A percentile compares a stretch with the other conserved stretches of the same genome.
These are phyloP conservation scores for Colletotrichum echinochloae DNA, from an alignment of 2,329 filamentous ascomycete genomes.

Conservation along the genomic window DNA sequence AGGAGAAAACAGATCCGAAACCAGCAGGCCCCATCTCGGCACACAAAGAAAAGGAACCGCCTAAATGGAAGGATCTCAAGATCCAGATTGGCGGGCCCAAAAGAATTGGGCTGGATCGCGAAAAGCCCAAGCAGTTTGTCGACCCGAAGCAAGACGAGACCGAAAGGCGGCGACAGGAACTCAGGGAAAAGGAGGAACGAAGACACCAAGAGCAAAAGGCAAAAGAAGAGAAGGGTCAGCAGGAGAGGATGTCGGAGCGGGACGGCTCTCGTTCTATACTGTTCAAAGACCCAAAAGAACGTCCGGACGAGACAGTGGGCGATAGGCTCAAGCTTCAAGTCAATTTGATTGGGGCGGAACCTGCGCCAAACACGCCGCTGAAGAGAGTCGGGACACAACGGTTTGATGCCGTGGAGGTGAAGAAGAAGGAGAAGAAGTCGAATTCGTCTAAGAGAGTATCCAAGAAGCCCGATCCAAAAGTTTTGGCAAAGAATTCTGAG, in stretches of 20 bases:
- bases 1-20: neutral
- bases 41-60: neutral
- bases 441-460: neutral
- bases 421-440: neutral
- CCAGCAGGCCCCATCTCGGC: neutral
- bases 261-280: neutral
- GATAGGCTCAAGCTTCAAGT: neutral
- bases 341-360: neutral
- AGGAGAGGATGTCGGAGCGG: neutral
- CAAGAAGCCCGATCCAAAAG: neutral
- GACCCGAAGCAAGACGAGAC: neutral
- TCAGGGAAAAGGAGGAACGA: constrained; percentile 1
- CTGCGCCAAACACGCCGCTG: neutral
- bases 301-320: neutral
- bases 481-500: neutral
- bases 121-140: neutral
- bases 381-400: neutral
- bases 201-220: neutral
- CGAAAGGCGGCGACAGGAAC: neutral
- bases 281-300: neutral
- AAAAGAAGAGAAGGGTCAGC: neutral
- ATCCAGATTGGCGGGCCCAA: neutral
- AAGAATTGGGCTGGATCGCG: neutral
- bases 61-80: neutral
- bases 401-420: neutral